Conservation (phyloP, 2,329 filamentous ascomycete genomes). For the Fusarium abutilonis region DNA sequence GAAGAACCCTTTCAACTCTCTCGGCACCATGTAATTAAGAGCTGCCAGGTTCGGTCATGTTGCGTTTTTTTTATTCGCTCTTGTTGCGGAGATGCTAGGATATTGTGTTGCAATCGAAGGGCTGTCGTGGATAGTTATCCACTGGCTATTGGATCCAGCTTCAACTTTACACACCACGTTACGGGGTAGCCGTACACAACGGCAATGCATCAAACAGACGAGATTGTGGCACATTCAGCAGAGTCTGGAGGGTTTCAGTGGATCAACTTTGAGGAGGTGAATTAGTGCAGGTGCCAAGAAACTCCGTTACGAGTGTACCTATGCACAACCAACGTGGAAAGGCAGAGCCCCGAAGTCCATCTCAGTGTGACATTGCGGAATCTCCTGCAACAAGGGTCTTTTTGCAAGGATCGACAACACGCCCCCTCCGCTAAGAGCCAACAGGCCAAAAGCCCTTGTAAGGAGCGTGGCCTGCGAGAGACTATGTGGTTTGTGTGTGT, state of each 20-base stretch:
- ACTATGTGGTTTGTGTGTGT: not conserved
- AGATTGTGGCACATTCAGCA: conserved; percentile 16
- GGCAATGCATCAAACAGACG: conserved; percentile 20
- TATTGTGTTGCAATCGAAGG: conserved; percentile 14
- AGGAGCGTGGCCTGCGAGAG: conserved; percentile 2
- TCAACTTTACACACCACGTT: conserved; percentile 6
- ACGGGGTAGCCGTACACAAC: conserved; percentile 23
- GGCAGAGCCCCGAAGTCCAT: conserved; percentile 13
- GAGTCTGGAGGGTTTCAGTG: not conserved
- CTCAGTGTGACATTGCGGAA: conserved; percentile 27
- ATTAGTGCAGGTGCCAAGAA: conserved; percentile 33
- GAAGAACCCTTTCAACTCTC: conserved; percentile 13
- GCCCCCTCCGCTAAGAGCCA: conserved; percentile 13
- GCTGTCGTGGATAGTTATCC: conserved; percentile 8
- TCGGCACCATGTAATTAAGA: conserved; percentile 14
- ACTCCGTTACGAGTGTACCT: conserved; percentile 6
- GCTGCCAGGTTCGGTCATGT: conserved; percentile 25
- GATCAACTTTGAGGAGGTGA: conserved; percentile 9
- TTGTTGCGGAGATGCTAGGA: conserved; percentile 3
- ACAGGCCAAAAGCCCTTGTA: conserved; percentile 14
- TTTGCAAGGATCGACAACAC: conserved; percentile 11
- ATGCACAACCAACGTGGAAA: conserved; percentile 14
- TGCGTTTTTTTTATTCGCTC: conserved; percentile 1
- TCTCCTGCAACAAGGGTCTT: conserved; percentile 30
- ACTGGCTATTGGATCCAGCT: conserved; percentile 1